Conservation (phyloP, 106 monocot genomes). For the Cymbidium sinense region DNA sequence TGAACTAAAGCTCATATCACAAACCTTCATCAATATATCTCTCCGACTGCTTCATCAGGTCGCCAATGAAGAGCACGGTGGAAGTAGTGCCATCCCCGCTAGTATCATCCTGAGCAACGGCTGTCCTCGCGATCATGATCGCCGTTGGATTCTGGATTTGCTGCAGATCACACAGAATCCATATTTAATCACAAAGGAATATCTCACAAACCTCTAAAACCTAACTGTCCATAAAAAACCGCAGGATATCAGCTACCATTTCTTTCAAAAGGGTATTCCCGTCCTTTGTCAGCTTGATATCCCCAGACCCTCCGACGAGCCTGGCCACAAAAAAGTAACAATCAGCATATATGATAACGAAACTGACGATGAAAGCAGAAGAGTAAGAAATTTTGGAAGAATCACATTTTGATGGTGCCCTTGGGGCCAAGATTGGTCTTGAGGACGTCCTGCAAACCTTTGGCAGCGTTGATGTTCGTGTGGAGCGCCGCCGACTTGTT, state of each 20-base stretch:
- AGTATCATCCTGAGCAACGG: constrained; percentile 83
- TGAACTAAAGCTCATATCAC: background rate
- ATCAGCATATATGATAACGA: background rate
- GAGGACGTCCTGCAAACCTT: constrained; percentile 90
- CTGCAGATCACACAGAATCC: constrained; percentile 18
- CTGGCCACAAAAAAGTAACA: constrained; percentile 13
- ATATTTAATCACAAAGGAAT: constrained; percentile 2
- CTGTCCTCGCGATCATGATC: constrained; percentile 92
- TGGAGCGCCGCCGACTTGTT: constrained; percentile 93
- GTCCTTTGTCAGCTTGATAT: constrained; percentile 91
- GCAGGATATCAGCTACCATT: constrained; percentile 41
- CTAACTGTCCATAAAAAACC: background rate
- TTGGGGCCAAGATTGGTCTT: constrained; percentile 95
- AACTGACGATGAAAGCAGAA: background rate
- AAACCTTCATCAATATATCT: constrained; percentile 86
- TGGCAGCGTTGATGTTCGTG: constrained; percentile 98
- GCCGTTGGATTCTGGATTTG: constrained; percentile 97
- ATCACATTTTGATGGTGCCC: constrained; percentile 91
- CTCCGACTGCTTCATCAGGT: constrained; percentile 97
- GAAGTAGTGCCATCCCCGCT: constrained; percentile 92
- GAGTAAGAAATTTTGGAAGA: background rate
- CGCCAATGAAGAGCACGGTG: constrained; percentile 91
- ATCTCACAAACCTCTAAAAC: background rate
- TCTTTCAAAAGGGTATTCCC: constrained; percentile 95
- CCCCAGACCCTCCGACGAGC: constrained; percentile 90